phyloP scores from a whole-genome alignment of 805 yeast species.

The Kodamaea lidongshanica region DNA sequence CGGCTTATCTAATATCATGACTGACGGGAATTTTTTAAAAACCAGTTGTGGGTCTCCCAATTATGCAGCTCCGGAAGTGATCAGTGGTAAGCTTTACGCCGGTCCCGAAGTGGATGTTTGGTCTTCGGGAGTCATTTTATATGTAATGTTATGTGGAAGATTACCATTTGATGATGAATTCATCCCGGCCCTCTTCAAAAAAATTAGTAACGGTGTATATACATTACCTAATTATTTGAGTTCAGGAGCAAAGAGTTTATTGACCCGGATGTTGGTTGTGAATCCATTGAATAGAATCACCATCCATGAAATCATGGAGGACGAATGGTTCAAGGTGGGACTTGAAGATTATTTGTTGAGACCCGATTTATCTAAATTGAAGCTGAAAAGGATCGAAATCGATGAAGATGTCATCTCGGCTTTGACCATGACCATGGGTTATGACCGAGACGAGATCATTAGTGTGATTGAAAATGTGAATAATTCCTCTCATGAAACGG shows the following conservation, averaged over 20 bases:
- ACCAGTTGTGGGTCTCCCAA: conserved; percentile 28
- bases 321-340: conserved; percentile 26
- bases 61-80: conserved; percentile 29
- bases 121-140: conserved; percentile 26
- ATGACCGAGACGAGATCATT: conserved; percentile 24
- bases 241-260: conserved; percentile 22
- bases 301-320: conserved; percentile 27
- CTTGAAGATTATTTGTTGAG: conserved; percentile 25
- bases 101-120: conserved; percentile 29
- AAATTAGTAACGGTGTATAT: conserved; percentile 27
- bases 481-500: conserved; percentile 8
- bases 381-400: conserved; percentile 20
- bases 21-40: conserved; percentile 27
- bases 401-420: conserved; percentile 26
- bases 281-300: conserved; percentile 27
- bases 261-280: conserved; percentile 26
- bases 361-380: conserved; percentile 23
- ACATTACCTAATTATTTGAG: conserved; percentile 27
- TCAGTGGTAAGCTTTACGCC: conserved; percentile 26
- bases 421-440: conserved; percentile 25
- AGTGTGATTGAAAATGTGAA: conserved; percentile 18
- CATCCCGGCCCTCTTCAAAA: conserved; percentile 26
- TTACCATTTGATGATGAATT: conserved; percentile 27
- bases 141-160: conserved; percentile 27
- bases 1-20: conserved; percentile 27